Conservation (phyloP, 164 flowering plant species). For the Aristolochia fimbriata region DNA sequence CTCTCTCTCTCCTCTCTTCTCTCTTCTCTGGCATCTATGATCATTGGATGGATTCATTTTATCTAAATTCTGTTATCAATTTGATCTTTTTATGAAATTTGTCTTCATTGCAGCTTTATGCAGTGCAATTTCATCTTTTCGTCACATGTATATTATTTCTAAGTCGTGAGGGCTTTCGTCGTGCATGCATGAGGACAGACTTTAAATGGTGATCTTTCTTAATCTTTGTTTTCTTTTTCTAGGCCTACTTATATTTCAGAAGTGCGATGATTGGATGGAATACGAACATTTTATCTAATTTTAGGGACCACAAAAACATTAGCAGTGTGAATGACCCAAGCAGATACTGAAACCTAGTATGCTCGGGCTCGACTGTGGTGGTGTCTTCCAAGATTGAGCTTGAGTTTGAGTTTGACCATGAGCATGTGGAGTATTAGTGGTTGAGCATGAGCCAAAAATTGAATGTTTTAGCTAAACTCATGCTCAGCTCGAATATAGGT, state of each 20-base stretch:
- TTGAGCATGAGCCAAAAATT: too few relatives aligned
- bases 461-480: too few relatives aligned
- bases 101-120: constrained; percentile 54
- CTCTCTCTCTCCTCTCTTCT: background rate
- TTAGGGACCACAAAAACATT: background rate
- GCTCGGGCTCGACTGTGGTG: too few relatives aligned
- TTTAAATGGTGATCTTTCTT: constrained; percentile 35
- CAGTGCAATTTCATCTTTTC: constrained; percentile 85
- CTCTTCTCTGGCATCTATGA: background rate
- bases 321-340: background rate
- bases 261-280: background rate
- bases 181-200: constrained; percentile 88
- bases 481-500: too few relatives aligned
- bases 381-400: too few relatives aligned
- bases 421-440: too few relatives aligned
- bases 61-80: background rate
- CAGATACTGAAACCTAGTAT: background rate
- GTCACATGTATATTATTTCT: constrained; percentile 77
- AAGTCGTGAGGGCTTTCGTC: constrained; percentile 95
- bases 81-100: background rate
- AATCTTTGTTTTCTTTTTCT: background rate
- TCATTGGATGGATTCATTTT: background rate
- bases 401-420: too few relatives aligned
- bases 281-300: background rate
- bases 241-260: background rate